Conservation (phyloP, 176 grass and related monocot species). For the Pontederia crassipes region DNA sequence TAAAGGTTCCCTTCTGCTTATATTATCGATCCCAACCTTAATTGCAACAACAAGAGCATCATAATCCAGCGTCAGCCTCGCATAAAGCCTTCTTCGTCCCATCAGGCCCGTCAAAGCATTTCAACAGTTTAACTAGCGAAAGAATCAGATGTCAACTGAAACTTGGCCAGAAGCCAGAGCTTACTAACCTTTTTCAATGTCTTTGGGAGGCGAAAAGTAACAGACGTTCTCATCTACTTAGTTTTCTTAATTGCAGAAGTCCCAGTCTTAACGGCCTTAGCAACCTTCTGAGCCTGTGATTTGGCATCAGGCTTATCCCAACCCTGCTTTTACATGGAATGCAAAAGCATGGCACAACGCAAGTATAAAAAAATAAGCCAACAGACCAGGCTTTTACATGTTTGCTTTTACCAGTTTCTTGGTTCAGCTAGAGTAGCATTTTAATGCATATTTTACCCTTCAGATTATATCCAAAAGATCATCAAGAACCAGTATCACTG, state of each 20-base stretch:
- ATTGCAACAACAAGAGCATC: neutral
- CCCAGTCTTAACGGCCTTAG: neutral
- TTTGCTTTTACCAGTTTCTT: too few relatives aligned
- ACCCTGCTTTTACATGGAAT: neutral
- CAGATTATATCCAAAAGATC: too few relatives aligned
- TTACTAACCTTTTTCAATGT: neutral
- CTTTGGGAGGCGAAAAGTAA: neutral
- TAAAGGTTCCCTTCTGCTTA: neutral
- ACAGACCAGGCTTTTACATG: too few relatives aligned
- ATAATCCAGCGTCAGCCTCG: neutral
- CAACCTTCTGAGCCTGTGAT: neutral
- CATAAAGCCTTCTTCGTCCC: constrained; percentile 1
- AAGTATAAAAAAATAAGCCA: too few relatives aligned
- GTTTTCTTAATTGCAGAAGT: neutral
- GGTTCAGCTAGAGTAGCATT: too few relatives aligned
- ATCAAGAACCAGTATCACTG: too few relatives aligned
- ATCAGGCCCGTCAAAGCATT: neutral
- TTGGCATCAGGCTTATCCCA: neutral
- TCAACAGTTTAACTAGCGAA: neutral
- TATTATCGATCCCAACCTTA: neutral
- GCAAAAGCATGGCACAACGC: too few relatives aligned
- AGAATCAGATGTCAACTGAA: neutral
- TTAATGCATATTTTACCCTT: too few relatives aligned
- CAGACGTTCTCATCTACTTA: neutral
- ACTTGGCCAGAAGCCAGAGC: neutral